Base-by-base conservation (phyloP, 1,284 basidiomycete species). In the Malassezia psittaci region DNA sequence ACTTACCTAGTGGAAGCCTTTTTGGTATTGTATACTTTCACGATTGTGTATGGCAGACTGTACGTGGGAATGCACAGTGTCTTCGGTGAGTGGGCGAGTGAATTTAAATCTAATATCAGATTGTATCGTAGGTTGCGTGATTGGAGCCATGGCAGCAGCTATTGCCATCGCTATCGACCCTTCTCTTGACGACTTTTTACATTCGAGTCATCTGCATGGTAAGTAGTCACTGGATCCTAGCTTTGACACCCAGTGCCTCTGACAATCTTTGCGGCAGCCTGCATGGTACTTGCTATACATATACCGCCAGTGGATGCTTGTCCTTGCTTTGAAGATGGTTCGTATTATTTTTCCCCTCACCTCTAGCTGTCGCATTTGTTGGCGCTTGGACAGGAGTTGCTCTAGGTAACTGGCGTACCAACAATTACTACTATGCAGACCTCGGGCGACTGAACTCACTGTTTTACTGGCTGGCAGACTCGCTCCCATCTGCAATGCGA, bases 311-410 rank as follows among this genome's bases (percentile, higher is more conserved):
- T 94, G 1, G 90, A 96, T 59, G 89, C 94, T 69, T 96, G 93
- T 68, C 94, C 93, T 0, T 96, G 93, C 76, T 98, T 96, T 75
- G 93, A 96, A 75, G 93, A 98, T 68, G 59, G 60, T 55, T 45
- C 16, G 53, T 35, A 12, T 19, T 12, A 38, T 21, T 39, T 3
- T n/a, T 9, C 15, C 35, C 34, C 9, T 55, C 3, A 45, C 15
- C 5, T 11, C 12, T 13, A 55, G 53, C 50, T 16, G 55, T 57
- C 8, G 38, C 51, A 10, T 57, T 57, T 32, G 29, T 57, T 7
- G 55, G 55, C 36, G 19, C 55, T 16, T 52, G 46, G 34, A 35
- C 42, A 12, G 55, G 55, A 18, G 55, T 57, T 16, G 29, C 34
- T 7, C 18, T 57, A 8, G 55, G 55, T 4, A 43, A 57, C n/a